Evolutionary conservation across 495 filamentous ascomycete species (phyloP).

Genomic region (Astrocystis sublimbata): DNA sequence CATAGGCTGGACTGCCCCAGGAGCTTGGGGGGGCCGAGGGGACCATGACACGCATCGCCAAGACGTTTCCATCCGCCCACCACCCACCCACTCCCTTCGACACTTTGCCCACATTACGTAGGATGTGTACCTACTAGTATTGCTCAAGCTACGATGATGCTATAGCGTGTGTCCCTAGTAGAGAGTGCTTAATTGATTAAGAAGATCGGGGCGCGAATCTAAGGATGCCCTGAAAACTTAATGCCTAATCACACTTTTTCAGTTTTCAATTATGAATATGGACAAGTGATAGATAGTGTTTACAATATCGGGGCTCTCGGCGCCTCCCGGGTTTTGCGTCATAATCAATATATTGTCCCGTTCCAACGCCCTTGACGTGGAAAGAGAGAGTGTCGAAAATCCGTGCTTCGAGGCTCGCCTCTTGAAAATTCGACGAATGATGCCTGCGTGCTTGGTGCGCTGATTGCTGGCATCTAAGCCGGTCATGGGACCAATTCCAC

Average conservation of each 20-base stretch:
- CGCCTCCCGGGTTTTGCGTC: neutral
- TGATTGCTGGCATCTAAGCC: neutral
- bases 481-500: too few species aligned
- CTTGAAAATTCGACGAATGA: neutral
- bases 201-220: neutral
- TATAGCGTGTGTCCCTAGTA: neutral
- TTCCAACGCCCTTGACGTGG: neutral
- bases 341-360: neutral
- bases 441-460: neutral
- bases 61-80: neutral
- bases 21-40: neutral
- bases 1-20: conserved; percentile 29
- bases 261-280: too few species aligned
- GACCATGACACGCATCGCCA: conserved; percentile 15
- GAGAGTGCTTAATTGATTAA: neutral
- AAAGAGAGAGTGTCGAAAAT: too few species aligned
- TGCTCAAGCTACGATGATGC: conserved; percentile 1
- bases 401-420: neutral
- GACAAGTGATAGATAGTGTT: too few species aligned
- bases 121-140: neutral
- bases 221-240: neutral
- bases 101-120: neutral
- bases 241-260: neutral
- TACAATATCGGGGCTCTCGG: neutral
- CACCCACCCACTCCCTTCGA: neutral